Percentiles rank a stretch among this genome's conserved stretches.
phyloP scores from a whole-genome alignment of 441 rosid species.

The Jatropha podagrica region DNA sequence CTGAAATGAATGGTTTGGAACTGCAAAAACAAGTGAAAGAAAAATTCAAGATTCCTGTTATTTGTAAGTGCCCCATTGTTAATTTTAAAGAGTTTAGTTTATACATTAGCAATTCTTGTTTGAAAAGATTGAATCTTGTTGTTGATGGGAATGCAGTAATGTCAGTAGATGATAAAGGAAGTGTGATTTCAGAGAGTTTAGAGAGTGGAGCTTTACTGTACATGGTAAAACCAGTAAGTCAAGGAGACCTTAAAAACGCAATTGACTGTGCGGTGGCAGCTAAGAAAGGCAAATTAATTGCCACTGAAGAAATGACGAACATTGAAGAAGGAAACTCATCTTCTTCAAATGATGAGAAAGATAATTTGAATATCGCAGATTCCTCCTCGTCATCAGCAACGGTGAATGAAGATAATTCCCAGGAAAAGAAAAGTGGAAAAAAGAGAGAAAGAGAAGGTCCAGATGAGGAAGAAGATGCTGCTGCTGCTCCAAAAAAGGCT shows the following conservation, averaged over 20 bases:
- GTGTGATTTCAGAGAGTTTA: conserved; percentile 37
- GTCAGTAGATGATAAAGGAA: conserved; percentile 54
- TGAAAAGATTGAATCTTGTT: not conserved
- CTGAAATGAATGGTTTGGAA: conserved; percentile 58
- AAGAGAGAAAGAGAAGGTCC: conserved; percentile 19
- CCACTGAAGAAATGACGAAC: conserved; percentile 17
- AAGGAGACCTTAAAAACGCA: conserved; percentile 43
- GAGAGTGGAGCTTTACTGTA: conserved; percentile 56
- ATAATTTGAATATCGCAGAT: not conserved
- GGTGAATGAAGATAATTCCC: conserved; percentile 7
- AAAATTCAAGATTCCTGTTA: conserved; percentile 58
- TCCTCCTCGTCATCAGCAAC: conserved; percentile 12
- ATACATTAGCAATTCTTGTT: no score
- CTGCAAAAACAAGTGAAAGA: conserved; percentile 45
- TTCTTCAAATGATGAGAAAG: not conserved
- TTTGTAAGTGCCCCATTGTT: conserved; percentile 30
- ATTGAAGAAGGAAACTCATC: not conserved
- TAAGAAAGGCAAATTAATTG: conserved; percentile 34
- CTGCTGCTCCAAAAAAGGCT: conserved; percentile 39
- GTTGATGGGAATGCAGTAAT: conserved; percentile 44
- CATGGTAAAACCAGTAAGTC: conserved; percentile 58
- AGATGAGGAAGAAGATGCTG: conserved; percentile 21
- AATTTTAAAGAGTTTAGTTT: no score
- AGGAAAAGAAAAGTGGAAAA: conserved; percentile 10
- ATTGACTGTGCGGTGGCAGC: conserved; percentile 50